Evolutionary conservation across 2,329 filamentous ascomycete species (phyloP).

Genomic region (Phyllosticta citribraziliensis): DNA sequence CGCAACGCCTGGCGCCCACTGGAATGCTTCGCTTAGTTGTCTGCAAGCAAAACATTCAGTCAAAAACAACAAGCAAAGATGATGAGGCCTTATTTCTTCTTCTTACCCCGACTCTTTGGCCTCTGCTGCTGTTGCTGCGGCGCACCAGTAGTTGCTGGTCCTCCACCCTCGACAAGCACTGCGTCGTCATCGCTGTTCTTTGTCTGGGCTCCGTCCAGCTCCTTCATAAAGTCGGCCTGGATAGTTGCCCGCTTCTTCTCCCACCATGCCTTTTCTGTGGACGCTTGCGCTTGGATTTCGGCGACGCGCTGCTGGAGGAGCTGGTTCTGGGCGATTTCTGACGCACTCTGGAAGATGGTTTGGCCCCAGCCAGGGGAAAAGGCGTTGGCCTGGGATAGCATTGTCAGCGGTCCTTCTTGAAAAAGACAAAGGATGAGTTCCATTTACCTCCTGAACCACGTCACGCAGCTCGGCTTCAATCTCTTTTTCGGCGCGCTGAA

Average conservation of each 20-base stretch:
- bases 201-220: conserved; percentile 50
- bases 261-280: conserved; percentile 84
- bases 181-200: conserved; percentile 57
- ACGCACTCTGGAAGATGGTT: conserved; percentile 92
- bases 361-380: conserved; percentile 84
- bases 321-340: conserved; percentile 85
- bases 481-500: conserved; percentile 87
- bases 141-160: conserved; percentile 20
- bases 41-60: conserved; percentile 11
- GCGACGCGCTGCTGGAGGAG: conserved; percentile 64
- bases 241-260: conserved; percentile 69
- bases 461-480: conserved; percentile 94
- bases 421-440: too few relatives aligned
- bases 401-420: conserved; percentile 13
- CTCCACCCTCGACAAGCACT: conserved; percentile 63
- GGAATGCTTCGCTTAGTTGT: conserved; percentile 26
- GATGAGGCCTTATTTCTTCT: conserved; percentile 45
- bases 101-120: conserved; percentile 51
- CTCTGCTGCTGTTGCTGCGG: neutral
- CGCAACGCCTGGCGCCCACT: neutral
- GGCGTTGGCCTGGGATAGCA: conserved; percentile 64
- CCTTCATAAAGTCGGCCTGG: conserved; percentile 70
- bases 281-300: conserved; percentile 61
- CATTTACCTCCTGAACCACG: conserved; percentile 75
- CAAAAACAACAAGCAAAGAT: neutral